Evolutionary conservation across 2,329 filamentous ascomycete genomes (phyloP).

Genomic region (Piedraia hortae): DNA sequence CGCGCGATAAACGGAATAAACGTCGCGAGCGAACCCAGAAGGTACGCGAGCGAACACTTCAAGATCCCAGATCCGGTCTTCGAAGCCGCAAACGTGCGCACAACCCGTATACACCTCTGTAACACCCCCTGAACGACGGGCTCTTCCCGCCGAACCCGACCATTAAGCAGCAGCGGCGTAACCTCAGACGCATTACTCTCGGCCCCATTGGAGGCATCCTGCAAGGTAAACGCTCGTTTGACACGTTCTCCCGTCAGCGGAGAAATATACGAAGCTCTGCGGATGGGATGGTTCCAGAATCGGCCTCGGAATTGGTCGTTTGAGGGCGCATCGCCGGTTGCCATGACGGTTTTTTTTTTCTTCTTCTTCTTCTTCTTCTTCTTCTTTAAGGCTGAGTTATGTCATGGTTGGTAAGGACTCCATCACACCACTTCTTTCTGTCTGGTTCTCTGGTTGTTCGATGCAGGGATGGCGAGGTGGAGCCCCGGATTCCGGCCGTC

Average conservation of each 20-base stretch:
- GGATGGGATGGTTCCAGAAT: slow-evolving; percentile 18
- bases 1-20: slow-evolving; percentile 47
- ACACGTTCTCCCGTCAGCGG: slow-evolving; percentile 66
- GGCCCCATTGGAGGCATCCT: slow-evolving; percentile 18
- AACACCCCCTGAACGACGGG: slow-evolving; percentile 1
- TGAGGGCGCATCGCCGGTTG: too few species aligned
- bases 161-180: slow-evolving; percentile 11
- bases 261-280: slow-evolving; percentile 66
- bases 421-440: too few species aligned
- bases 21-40: slow-evolving; percentile 63
- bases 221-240: slow-evolving; percentile 52
- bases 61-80: slow-evolving; percentile 53
- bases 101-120: too few species aligned
- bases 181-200: slow-evolving; percentile 15
- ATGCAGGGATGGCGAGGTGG: too few species aligned
- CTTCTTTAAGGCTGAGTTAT: too few species aligned
- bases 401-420: too few species aligned
- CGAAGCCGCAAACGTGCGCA: slow-evolving; percentile 32
- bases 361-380: too few species aligned
- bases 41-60: slow-evolving; percentile 76
- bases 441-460: too few species aligned
- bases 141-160: slow-evolving; percentile 1
- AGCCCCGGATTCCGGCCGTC: too few species aligned
- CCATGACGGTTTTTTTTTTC: too few species aligned
- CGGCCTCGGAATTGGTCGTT: too few species aligned